Evolutionary conservation across 345 rosid species (phyloP).

Genomic region (Arabis alpina): DNA sequence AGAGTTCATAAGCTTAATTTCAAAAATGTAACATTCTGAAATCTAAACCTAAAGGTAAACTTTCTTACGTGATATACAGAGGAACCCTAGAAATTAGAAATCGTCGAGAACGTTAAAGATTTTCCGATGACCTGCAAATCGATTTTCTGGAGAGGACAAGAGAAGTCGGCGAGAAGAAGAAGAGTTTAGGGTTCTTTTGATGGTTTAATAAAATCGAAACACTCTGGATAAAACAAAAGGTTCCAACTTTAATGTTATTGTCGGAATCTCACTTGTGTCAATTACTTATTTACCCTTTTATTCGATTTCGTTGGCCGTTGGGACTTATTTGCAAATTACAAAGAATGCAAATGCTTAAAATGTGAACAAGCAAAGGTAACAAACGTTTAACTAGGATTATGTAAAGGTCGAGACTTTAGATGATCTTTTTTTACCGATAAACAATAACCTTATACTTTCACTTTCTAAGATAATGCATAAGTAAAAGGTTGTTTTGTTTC

Average conservation of each 20-base stretch:
- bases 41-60: no score
- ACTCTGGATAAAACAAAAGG: not conserved
- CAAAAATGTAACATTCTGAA: not conserved
- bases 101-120: constrained; percentile 11
- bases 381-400: constrained; percentile 6
- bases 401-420: no score
- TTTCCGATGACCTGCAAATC: constrained; percentile 30
- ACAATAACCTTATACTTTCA: no score
- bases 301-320: not conserved
- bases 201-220: constrained; percentile 1
- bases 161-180: constrained; percentile 28
- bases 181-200: constrained; percentile 13
- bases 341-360: constrained; percentile 11
- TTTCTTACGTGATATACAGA: no score
- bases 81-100: not conserved
- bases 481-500: no score
- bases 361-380: constrained; percentile 16
- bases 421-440: no score
- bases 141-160: not conserved
- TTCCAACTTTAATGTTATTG: not conserved
- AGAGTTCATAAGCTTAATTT: not conserved
- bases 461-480: no score
- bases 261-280: no score
- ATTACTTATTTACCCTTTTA: constrained; percentile 1
- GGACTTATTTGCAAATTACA: no score